These are phyloP conservation scores for Hyphodiscus sp. DNA, from an alignment of 2,329 filamentous ascomycete genomes.

Conservation along the genomic window DNA sequence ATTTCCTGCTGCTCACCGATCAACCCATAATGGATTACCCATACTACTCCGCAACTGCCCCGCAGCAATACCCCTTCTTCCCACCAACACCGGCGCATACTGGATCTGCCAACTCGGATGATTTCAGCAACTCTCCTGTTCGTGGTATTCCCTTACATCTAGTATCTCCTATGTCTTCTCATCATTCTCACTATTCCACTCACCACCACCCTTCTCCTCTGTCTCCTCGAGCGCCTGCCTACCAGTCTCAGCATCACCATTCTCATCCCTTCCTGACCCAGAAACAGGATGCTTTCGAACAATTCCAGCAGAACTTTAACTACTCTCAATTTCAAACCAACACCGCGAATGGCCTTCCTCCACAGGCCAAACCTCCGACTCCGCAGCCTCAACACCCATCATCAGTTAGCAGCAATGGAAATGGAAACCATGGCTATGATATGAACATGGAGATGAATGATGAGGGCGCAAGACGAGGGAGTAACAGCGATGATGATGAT, in stretches of 20 bases:
- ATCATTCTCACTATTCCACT: conserved; percentile 11
- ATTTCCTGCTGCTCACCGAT: background rate
- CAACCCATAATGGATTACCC: conserved; percentile 46
- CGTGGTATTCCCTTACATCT: conserved; percentile 12
- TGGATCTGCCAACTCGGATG: conserved; percentile 34
- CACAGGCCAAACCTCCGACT: conserved; percentile 16
- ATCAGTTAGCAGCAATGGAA: background rate
- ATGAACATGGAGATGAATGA: conserved; percentile 22
- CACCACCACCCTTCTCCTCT: conserved; percentile 4
- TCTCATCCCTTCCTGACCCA: conserved; percentile 23
- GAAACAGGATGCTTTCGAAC: conserved; percentile 28
- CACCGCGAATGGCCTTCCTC: conserved; percentile 12
- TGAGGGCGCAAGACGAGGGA: conserved; percentile 24
- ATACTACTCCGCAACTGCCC: conserved; percentile 39
- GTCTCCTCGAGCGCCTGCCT: conserved; percentile 7
- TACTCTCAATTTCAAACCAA: conserved; percentile 15
- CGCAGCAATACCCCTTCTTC: conserved; percentile 42
- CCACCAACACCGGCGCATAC: conserved; percentile 33
- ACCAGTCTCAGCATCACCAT: conserved; percentile 10
- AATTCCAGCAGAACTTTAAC: conserved; percentile 26
- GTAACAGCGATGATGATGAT: conserved; percentile 41
- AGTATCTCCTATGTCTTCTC: background rate
- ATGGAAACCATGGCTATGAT: conserved; percentile 21
- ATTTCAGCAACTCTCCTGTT: conserved; percentile 39
- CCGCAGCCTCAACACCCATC: conserved; percentile 18